Base-by-base conservation (phyloP, 179 eudicot species). In the Amaranthus tricolor region DNA sequence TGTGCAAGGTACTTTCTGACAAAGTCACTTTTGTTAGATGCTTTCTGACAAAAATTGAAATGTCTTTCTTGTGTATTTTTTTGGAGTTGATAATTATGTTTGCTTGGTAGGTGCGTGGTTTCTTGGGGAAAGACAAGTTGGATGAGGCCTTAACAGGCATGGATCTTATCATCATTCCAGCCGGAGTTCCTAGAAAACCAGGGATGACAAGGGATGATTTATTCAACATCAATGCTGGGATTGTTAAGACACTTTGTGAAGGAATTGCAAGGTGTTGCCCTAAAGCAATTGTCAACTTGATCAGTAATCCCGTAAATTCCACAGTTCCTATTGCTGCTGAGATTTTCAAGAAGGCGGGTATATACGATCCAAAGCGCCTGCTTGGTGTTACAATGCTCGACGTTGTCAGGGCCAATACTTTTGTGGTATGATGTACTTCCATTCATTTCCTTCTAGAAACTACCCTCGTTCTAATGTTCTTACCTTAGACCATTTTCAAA, bases 171-270 rank as follows among this genome's bases (percentile, higher is more conserved):
- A 81, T 94, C 73, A 90, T 94, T 56, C 98, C 98, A 56, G 98
- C 98, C 12, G 96, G 98, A 54, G 90, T 92, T 68, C 98, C 98
- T 16, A 89, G 97, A 74, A 94, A 94, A 82, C 97, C 98, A 1
- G 98, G 98, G 76, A 94, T 94, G 98, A 92, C 97, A 13, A 86
- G 98, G 70, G 98, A 94, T 73, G 98, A 94, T 76, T 86, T 94
- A 59, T 94, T 92, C 87, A 94, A 94, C 9, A 94, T 92, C 71
- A 94, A 92, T 83, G 98, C 97, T 52, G 98, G 98, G 58, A 94
- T 94, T 71, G 98, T 94, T 8, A 92, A 71, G 86, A 94, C 98
- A 49, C 81, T 94, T 10, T 90, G 94, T 78, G 94, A 94, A 85
- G 98, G 97, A 17, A 84, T 94, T 61, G 88, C 88, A 21, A 92